Conservation (phyloP, 75 land plant genomes). For the Sequoiadendron giganteum region DNA sequence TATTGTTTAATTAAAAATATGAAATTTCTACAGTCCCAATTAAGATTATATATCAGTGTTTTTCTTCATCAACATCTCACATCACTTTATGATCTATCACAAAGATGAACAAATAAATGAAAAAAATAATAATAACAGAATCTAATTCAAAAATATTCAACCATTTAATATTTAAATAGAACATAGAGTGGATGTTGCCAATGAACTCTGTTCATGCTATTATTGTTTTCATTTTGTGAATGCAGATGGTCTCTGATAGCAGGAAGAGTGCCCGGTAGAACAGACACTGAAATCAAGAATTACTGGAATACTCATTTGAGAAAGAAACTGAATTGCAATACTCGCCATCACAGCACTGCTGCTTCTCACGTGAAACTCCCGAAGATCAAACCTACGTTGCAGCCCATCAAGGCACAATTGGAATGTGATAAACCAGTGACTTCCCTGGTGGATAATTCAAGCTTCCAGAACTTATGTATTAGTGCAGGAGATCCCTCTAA, state of each 20-base stretch:
- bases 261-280: background rate
- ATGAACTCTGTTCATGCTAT: too few relatives aligned
- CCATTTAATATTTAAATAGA: too few relatives aligned
- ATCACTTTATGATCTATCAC: too few relatives aligned
- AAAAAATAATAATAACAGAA: too few relatives aligned
- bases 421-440: background rate
- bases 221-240: too few relatives aligned
- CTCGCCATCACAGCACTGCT: background rate
- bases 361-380: background rate
- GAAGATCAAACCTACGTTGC: background rate
- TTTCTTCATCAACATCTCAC: too few relatives aligned
- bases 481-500: background rate
- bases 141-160: too few relatives aligned
- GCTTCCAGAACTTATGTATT: background rate
- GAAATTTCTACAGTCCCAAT: too few relatives aligned
- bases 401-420: background rate
- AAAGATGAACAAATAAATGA: too few relatives aligned
- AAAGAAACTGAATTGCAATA: background rate
- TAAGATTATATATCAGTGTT: too few relatives aligned
- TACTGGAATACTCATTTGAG: background rate
- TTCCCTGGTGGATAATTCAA: background rate
- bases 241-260: background rate
- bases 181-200: too few relatives aligned
- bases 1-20: too few relatives aligned
- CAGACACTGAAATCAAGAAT: background rate